These are phyloP conservation scores for Cucurbita maxima DNA, from an alignment of 306 rosid genomes.

Conservation along the genomic window DNA sequence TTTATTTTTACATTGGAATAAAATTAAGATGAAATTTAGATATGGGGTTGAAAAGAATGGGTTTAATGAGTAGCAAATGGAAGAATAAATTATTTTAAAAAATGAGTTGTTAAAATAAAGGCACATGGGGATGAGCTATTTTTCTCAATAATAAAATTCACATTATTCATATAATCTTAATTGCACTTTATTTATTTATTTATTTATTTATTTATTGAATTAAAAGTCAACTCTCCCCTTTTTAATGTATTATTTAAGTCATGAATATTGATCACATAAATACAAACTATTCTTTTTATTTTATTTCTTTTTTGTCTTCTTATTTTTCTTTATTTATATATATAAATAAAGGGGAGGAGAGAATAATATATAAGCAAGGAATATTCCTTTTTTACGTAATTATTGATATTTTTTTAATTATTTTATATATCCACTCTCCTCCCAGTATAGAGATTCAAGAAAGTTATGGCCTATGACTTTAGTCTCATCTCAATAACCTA, in stretches of 20 bases:
- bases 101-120: not conserved
- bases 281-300: not conserved
- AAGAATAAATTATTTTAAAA: not conserved
- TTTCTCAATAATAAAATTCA: not conserved
- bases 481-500: too few relatives aligned
- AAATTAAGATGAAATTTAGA: too few relatives aligned
- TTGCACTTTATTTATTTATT: not conserved
- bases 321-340: not conserved
- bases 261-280: not conserved
- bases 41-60: not conserved
- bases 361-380: not conserved
- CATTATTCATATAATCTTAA: not conserved
- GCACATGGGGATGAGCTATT: slow-evolving; percentile 6
- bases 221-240: not conserved
- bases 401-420: not conserved
- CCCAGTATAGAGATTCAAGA: too few relatives aligned
- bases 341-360: not conserved
- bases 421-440: not conserved
- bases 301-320: not conserved
- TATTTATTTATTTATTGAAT: not conserved
- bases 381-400: not conserved
- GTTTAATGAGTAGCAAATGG: not conserved
- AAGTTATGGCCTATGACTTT: too few relatives aligned
- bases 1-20: too few relatives aligned
- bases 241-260: not conserved